Evolutionary conservation across 805 yeast genomes (phyloP), one percentile per base, ranked within the genome.

Genomic region (Candida awuae): DNA sequence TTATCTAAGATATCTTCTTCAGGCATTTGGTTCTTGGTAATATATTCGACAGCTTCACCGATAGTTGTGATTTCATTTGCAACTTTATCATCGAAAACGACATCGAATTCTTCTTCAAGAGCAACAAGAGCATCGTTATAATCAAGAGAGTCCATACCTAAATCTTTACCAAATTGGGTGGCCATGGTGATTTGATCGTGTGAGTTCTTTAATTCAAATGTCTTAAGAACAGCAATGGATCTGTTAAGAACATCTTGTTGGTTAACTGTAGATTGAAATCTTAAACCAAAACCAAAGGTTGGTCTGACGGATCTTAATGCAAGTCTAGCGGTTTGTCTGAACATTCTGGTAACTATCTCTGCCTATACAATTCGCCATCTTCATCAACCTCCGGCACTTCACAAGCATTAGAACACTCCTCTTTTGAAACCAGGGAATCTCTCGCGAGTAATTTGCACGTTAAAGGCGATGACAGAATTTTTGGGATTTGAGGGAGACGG

Each of bases 61-160:
- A 74, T 78, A 27, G 76, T 67, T 62, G 71, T 71, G 61, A 75
- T 74, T 49, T 71, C 76, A 51, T 75, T 77, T 28, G 80, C 76
- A 43, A 73, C 54, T 36, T 62, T 56, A 46, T 61, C 66, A 37
- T 59, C 64, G 38, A 61, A 59, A 20, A 61, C 69, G 43, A 70
- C 60, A 41, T 68, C 70, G 49, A 80, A 80, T 61, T 80, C 88
- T 71, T 88, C 96, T 70, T 90, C 98, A 56, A 90, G 80, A 42
- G 95, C 95, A 63, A 92, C 95, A 53, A 92, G 73, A 40, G 92
- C 88, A 68, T 90, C 98, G 46, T 90, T 95, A 47, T 92, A 83
- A 58, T 90, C 98, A 50, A 90, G 73, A 8, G 95, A 84, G 64
- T 90, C 98, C 58, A 84, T 73, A n/a, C 88, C 90, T 51, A 84